Base-by-base conservation (phyloP, 495 filamentous ascomycete genomes). In the Hypomontagnella monticulosa region DNA sequence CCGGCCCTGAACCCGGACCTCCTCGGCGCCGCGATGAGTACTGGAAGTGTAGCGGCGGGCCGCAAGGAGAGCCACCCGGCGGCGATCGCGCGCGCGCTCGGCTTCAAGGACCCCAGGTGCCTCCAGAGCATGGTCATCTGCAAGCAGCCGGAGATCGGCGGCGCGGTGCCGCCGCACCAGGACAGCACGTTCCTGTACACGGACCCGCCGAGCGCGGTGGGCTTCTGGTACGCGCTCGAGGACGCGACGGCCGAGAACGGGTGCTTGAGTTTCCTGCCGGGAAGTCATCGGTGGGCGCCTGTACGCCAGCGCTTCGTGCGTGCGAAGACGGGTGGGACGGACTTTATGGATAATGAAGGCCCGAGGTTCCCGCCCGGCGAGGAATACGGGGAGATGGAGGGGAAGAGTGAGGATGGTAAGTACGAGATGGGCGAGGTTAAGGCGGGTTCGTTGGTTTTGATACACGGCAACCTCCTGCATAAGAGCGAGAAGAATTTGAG, bases 61-160 rank as follows among this genome's bases (percentile, higher is more conserved):
- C 52, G 33, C 7, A 60, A 64, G 11, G 60, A 71, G 7, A 74
- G 70, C 42, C 73, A 73, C 38, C 77, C 80, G 0, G 86, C 86
- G 0, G 83, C 81, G 11, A 88, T 99, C 19, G 93, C 93, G 5
- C 76, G 77, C 12, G 82, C 81, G 1, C 78, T 99, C 10, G 87
- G 88, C 0, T 97, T 96, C 76, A 57, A 53, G 0, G 88, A 95
- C 70, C 93, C 95, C 0, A 63, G 79, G 15, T 78, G 76, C 51
- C 80, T 99, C 59, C 95, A 99, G 80, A 93, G 89, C 69, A 99
- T 99, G 95, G 84, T 97, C 6, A 99, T 99, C 64, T 96, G 92
- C 84, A 99, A 99, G 73, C 95, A 97, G 77, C 94, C 95, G 6
- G 91, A 93, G 73, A 98, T 99, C 34, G 95, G 95, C 18, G 95